Conservation (phyloP, 352 stramenopile species). For the Globisporangium cystogenes region DNA sequence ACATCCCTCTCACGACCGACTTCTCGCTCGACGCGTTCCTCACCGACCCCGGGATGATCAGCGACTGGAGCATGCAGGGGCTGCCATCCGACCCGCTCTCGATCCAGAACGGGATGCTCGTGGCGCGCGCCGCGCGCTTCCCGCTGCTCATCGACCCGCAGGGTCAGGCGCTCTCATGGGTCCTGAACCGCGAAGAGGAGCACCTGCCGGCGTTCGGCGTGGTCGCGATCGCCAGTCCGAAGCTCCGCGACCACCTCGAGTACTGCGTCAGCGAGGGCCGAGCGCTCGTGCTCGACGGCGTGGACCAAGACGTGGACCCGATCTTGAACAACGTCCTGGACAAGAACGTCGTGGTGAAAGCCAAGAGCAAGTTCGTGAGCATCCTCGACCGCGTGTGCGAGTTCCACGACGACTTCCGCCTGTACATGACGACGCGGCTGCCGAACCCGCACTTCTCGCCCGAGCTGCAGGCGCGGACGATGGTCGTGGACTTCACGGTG, state of each 20-base stretch:
- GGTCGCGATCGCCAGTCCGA: slow-evolving; percentile 50
- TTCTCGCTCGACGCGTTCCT: slow-evolving; percentile 75
- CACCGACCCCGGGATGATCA: slow-evolving; percentile 66
- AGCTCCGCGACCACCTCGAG: slow-evolving; percentile 84
- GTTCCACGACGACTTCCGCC: slow-evolving; percentile 53
- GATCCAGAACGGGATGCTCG: slow-evolving; percentile 89
- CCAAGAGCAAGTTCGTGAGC: slow-evolving; percentile 61
- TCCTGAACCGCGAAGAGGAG: slow-evolving; percentile 61
- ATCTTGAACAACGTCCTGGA: slow-evolving; percentile 60
- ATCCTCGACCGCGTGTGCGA: slow-evolving; percentile 67
- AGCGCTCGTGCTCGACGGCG: slow-evolving; percentile 73
- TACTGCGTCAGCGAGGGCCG: slow-evolving; percentile 86
- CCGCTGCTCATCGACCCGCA: slow-evolving; percentile 90
- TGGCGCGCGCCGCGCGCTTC: slow-evolving; percentile 69
- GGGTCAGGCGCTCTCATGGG: slow-evolving; percentile 86
- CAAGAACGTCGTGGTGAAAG: slow-evolving; percentile 52
- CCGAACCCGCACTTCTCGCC: slow-evolving; percentile 67
- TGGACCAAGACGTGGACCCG: slow-evolving; percentile 63
- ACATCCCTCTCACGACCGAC: slow-evolving; percentile 63
- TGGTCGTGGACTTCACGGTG: slow-evolving; percentile 90
- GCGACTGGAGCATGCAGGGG: slow-evolving; percentile 87
- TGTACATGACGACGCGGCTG: slow-evolving; percentile 67
- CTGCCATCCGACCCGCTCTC: slow-evolving; percentile 85
- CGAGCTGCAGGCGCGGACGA: slow-evolving; percentile 57
- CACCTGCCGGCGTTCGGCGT: slow-evolving; percentile 55